Base-by-base conservation (phyloP, 2,329 filamentous ascomycete genomes). In the Geosmithia flava region DNA sequence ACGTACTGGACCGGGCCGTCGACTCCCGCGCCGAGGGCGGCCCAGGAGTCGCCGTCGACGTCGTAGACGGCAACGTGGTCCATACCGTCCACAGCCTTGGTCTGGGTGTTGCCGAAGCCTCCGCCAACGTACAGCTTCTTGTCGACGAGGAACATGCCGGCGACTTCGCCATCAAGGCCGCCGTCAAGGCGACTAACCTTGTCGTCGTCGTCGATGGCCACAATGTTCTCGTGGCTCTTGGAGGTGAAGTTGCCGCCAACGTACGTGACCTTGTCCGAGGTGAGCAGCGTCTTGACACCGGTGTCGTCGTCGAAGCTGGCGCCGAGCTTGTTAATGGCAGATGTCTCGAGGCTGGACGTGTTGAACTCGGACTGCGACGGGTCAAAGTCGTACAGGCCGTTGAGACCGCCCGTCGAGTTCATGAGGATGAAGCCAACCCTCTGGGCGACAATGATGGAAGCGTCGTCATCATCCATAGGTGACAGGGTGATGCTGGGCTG, bases 311-410 rank as follows among this genome's bases (percentile, higher is more conserved):
- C 69, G 47, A 97, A 82, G 49, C 74, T 76, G 33, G 78, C 78
- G 17, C 87, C 88, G 37, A 91, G 83, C 56, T 76, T 74, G 63
- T 94, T 83, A 59, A 95, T 81, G 16, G 80, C 74, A 1, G 89
- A 95, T 23, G 75, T 74, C 15, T 78, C 72, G 50, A 94, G 80
- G 54, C 87, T 69, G 20, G 70, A 75, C 1, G 73, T 72, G 53
- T 80, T 72, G 33, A 85, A 68, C 0, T 72, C 70, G 4, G 57
- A 54, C 42, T 63, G 53, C 5, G 61, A 56, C 0, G 90, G 87
- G 55, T 94, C 77, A 60, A 87, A 96, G 58, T 97, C 93, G 61
- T 86, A 97, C 1, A 98, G 69, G 8, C 89, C 89, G 59, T 96
- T 96, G 47, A 98, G 69, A 3, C 86, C 87, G 46, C 85, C 86